These are phyloP conservation scores for Candida arabinofermentans DNA, from an alignment of 805 yeast species.

Conservation along the genomic window DNA sequence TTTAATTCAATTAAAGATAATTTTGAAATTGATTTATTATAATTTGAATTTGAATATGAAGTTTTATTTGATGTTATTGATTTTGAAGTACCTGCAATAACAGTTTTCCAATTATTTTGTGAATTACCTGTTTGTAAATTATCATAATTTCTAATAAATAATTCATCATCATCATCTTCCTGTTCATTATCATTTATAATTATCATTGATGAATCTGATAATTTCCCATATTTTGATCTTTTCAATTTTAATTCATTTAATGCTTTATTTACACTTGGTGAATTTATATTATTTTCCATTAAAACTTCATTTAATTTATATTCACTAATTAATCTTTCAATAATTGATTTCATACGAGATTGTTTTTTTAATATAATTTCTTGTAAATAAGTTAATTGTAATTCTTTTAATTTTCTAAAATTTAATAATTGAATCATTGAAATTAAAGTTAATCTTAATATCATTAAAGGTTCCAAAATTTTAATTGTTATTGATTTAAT, in stretches of 20 bases:
- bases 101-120: constrained; percentile 18
- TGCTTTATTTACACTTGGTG: constrained; percentile 33
- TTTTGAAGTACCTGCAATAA: constrained; percentile 19
- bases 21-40: constrained; percentile 16
- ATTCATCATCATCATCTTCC: constrained; percentile 9
- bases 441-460: constrained; percentile 40
- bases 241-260: constrained; percentile 20
- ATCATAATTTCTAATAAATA: constrained; percentile 4
- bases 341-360: constrained; percentile 24
- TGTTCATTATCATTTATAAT: constrained; percentile 11
- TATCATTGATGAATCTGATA: constrained; percentile 13
- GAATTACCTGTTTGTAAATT: constrained; percentile 6
- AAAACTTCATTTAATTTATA: constrained; percentile 24
- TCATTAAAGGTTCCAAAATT: constrained; percentile 50
- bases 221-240: constrained; percentile 9
- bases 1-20: constrained; percentile 18
- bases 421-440: constrained; percentile 42
- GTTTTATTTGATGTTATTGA: constrained; percentile 11
- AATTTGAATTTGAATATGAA: constrained; percentile 6
- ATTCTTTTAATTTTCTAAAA: constrained; percentile 48
- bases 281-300: constrained; percentile 18
- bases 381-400: constrained; percentile 42
- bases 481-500: constrained; percentile 34
- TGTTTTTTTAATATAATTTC: constrained; percentile 37
- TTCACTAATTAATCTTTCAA: constrained; percentile 23